Conservation (phyloP, 805 yeast genomes). For the Kuraishia ogatae region DNA sequence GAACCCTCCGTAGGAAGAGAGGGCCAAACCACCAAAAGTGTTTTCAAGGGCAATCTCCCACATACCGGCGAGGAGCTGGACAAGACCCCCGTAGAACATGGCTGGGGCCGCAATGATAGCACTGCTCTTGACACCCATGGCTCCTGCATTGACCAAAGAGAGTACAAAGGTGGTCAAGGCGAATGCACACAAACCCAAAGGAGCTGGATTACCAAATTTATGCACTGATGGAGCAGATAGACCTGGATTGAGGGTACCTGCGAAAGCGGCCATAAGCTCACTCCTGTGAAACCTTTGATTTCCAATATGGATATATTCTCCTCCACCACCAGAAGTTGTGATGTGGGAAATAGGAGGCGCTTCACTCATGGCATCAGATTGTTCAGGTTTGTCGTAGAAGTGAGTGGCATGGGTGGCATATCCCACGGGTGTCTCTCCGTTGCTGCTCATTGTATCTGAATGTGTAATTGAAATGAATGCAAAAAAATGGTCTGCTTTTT, state of each 20-base stretch:
- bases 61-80: constrained; percentile 66
- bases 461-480: not conserved
- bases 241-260: constrained; percentile 80
- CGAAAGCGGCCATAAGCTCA: constrained; percentile 61
- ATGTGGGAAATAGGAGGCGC: constrained; percentile 8
- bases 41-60: constrained; percentile 71
- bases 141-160: constrained; percentile 52
- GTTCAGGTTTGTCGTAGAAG: not conserved
- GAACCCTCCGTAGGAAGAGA: constrained; percentile 59
- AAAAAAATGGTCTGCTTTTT: too few species aligned
- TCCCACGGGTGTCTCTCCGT: not conserved
- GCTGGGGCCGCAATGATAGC: constrained; percentile 59
- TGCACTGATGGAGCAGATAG: constrained; percentile 45
- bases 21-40: constrained; percentile 65
- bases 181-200: constrained; percentile 67
- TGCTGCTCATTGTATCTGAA: not conserved
- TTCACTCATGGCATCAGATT: not conserved
- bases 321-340: constrained; percentile 25
- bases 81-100: constrained; percentile 63
- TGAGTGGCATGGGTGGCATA: not conserved
- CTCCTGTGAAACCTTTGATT: constrained; percentile 54
- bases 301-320: constrained; percentile 64
- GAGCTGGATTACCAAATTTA: constrained; percentile 66
- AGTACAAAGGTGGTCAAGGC: constrained; percentile 62
- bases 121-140: constrained; percentile 56